These are phyloP conservation scores for Fusarium sp. DNA, from an alignment of 2,329 filamentous ascomycete species.

Conservation along the genomic window DNA sequence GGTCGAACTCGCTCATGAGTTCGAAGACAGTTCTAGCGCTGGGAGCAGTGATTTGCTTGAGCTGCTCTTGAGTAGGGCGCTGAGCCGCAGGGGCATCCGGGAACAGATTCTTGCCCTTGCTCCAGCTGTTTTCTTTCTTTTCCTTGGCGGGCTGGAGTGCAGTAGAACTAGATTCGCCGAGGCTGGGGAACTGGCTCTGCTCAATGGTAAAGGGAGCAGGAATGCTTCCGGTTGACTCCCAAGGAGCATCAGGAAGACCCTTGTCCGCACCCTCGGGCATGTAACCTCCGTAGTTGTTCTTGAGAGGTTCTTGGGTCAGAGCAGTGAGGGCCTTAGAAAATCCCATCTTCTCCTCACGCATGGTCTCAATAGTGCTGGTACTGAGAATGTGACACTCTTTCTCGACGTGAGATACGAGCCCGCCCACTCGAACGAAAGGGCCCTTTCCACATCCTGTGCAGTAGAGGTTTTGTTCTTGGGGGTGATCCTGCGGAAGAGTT, in stretches of 20 bases:
- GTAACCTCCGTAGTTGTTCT: conserved; percentile 42
- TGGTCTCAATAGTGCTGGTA: conserved; percentile 44
- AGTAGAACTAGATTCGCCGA: conserved; percentile 2
- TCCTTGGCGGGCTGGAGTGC: not conserved
- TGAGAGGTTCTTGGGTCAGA: conserved; percentile 41
- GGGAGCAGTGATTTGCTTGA: conserved; percentile 17
- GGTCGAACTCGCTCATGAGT: conserved; percentile 52
- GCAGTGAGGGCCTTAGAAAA: conserved; percentile 47
- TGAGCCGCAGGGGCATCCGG: conserved; percentile 33
- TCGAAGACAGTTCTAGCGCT: conserved; percentile 15
- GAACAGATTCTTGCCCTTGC: conserved; percentile 36
- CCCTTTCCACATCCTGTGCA: conserved; percentile 58
- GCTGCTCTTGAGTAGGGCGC: conserved; percentile 32
- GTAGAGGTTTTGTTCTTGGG: conserved; percentile 50
- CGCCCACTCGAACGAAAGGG: conserved; percentile 49
- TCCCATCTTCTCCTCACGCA: conserved; percentile 50
- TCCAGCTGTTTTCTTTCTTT: conserved; percentile 24
- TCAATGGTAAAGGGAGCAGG: conserved; percentile 7
- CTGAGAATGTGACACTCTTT: conserved; percentile 51
- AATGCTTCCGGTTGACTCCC: not conserved
- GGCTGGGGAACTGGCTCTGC: conserved; percentile 28
- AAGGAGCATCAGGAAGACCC: not conserved
- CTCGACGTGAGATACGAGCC: conserved; percentile 59
- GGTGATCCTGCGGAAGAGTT: conserved; percentile 48
- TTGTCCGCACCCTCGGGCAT: conserved; percentile 29